These are phyloP conservation scores for Pneumocystis jirovecii DNA, from an alignment of 1,139 yeast genomes.

Conservation along the genomic window DNA sequence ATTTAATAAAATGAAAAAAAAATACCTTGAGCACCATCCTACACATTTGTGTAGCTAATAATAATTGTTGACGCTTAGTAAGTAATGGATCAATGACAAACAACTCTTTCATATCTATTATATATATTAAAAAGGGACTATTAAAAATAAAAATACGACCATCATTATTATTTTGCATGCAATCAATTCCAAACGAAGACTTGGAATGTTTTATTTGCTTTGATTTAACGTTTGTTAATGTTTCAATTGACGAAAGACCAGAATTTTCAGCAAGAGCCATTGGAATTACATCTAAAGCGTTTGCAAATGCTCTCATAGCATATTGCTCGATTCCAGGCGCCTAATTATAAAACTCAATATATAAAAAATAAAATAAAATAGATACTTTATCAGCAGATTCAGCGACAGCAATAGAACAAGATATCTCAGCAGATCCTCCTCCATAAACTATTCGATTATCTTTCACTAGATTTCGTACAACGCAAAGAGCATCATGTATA, in stretches of 20 bases:
- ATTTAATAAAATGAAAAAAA: background rate
- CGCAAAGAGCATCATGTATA: constrained; percentile 90
- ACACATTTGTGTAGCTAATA: constrained; percentile 90
- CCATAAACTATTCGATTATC: constrained; percentile 94
- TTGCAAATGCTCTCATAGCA: constrained; percentile 89
- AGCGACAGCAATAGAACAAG: constrained; percentile 82
- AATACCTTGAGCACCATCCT: constrained; percentile 90
- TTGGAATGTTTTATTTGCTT: constrained; percentile 63
- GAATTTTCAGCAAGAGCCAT: constrained; percentile 94
- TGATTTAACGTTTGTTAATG: constrained; percentile 68
- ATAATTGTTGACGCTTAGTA: constrained; percentile 89
- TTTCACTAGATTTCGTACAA: constrained; percentile 83
- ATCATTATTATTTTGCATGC: constrained; percentile 65
- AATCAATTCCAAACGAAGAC: constrained; percentile 78
- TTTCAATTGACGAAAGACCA: constrained; percentile 86
- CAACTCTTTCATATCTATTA: constrained; percentile 70
- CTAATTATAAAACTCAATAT: background rate
- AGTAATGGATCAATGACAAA: constrained; percentile 94
- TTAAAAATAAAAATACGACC: constrained; percentile 10
- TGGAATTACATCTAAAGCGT: constrained; percentile 82
- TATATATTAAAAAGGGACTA: background rate
- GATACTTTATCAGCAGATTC: constrained; percentile 84
- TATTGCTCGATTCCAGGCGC: constrained; percentile 77
- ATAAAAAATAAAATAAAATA: background rate
- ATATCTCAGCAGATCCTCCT: constrained; percentile 95